Conservation (phyloP, 495 filamentous ascomycete species). For the Sabuloglossum arenarium region DNA sequence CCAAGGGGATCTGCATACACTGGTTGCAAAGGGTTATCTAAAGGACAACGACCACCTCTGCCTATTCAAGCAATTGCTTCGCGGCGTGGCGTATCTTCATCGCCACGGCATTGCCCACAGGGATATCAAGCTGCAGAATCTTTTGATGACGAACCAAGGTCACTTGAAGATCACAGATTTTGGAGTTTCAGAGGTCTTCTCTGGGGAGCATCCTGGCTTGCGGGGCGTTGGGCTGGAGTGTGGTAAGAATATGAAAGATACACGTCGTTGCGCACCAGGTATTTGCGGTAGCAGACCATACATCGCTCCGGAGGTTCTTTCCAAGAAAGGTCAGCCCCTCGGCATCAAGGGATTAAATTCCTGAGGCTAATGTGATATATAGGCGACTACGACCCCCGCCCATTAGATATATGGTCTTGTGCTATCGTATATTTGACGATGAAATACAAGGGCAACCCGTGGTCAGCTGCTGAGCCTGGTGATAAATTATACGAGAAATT, state of each 20-base stretch:
- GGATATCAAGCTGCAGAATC: conserved; percentile 68
- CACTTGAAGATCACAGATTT: conserved; percentile 68
- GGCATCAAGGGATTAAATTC: not conserved
- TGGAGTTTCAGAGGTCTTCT: conserved; percentile 57
- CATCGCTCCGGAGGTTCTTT: conserved; percentile 56
- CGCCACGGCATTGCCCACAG: conserved; percentile 53
- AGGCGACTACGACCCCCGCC: conserved; percentile 50
- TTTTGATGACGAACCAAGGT: conserved; percentile 45
- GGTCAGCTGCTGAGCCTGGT: conserved; percentile 31
- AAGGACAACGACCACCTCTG: conserved; percentile 38
- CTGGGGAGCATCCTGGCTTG: conserved; percentile 49
- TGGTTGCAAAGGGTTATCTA: conserved; percentile 45
- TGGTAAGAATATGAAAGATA: conserved; percentile 41
- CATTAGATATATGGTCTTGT: conserved; percentile 60
- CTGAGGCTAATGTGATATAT: not conserved
- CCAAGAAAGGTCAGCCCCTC: conserved; percentile 27
- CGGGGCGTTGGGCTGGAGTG: conserved; percentile 39
- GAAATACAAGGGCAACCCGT: conserved; percentile 39
- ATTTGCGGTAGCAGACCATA: conserved; percentile 61
- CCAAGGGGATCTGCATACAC: conserved; percentile 45
- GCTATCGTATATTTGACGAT: conserved; percentile 54
- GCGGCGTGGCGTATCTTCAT: conserved; percentile 49
- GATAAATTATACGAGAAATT: conserved; percentile 33
- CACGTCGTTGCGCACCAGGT: conserved; percentile 43
- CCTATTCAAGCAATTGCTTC: conserved; percentile 61